Percentiles rank a stretch among this genome's conserved stretches.
Evolutionary conservation across 257 asterid genomes (phyloP).

Genomic region (Capsicum baccatum): DNA sequence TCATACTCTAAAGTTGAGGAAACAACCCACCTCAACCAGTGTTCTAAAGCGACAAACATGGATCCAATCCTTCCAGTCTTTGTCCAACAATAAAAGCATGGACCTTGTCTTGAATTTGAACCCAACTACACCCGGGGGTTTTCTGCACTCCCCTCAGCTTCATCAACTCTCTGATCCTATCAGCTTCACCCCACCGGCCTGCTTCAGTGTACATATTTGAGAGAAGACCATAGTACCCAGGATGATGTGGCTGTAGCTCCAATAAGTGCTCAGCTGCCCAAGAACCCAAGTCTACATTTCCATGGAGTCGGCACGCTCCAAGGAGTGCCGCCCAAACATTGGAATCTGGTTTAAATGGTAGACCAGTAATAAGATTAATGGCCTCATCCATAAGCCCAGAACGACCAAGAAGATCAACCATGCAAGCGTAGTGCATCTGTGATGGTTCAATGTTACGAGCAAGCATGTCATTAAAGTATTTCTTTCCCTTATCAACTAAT

Average conservation of each 20-base stretch:
- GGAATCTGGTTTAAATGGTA: constrained; percentile 51
- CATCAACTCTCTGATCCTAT: too few species aligned
- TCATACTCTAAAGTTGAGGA: too few species aligned
- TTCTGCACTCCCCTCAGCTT: too few species aligned
- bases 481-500: constrained; percentile 55
- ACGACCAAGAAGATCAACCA: constrained; percentile 86
- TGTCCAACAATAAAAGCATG: too few species aligned
- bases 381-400: constrained; percentile 70
- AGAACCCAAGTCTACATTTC: constrained; percentile 67
- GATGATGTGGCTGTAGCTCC: constrained; percentile 62
- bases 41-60: too few species aligned
- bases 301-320: constrained; percentile 71
- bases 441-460: constrained; percentile 57
- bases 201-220: too few species aligned
- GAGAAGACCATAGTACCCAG: constrained; percentile 80
- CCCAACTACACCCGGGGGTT: too few species aligned
- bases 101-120: too few species aligned
- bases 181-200: too few species aligned
- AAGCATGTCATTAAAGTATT: constrained; percentile 59
- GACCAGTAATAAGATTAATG: constrained; percentile 47
- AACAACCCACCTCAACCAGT: too few species aligned
- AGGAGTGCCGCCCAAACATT: constrained; percentile 80
- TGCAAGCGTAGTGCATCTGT: constrained; percentile 78
- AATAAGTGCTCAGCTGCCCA: constrained; percentile 75
- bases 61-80: too few species aligned